A percentile compares a stretch with the other conserved stretches of the same genome.
These are phyloP conservation scores for Alternaria arbusti DNA, from an alignment of 2,329 filamentous ascomycete species.

Conservation along the genomic window DNA sequence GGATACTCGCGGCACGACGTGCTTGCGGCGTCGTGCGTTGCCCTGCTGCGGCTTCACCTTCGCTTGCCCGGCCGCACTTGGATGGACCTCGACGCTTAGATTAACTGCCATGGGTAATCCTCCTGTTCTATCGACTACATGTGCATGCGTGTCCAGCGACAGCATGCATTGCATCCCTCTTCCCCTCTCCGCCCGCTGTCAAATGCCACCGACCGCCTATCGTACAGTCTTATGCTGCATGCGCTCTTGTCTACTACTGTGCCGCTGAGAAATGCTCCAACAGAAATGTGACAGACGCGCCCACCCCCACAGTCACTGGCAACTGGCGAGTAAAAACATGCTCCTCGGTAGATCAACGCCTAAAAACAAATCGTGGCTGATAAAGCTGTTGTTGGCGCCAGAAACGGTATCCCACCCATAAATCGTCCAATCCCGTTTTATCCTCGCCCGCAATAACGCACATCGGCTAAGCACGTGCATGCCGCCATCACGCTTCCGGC, in stretches of 20 bases:
- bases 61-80: neutral
- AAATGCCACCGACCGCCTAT: slow-evolving; percentile 18
- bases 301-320: slow-evolving; percentile 28
- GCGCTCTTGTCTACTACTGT: slow-evolving; percentile 22
- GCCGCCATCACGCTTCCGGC: slow-evolving; percentile 29
- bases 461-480: slow-evolving; percentile 14
- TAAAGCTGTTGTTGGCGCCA: slow-evolving; percentile 29
- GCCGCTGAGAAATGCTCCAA: slow-evolving; percentile 11
- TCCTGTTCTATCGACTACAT: slow-evolving; percentile 12
- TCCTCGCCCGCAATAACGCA: slow-evolving; percentile 24
- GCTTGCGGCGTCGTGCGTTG: neutral
- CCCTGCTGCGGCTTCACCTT: neutral
- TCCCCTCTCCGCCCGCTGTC: slow-evolving; percentile 5
- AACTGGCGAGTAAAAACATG: slow-evolving; percentile 18
- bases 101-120: slow-evolving; percentile 10
- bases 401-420: slow-evolving; percentile 27
- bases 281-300: slow-evolving; percentile 1
- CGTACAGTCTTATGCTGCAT: slow-evolving; percentile 28
- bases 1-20: neutral
- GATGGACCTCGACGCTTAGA: slow-evolving; percentile 12
- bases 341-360: slow-evolving; percentile 26
- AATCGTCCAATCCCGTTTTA: slow-evolving; percentile 42
- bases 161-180: slow-evolving; percentile 6
- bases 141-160: slow-evolving; percentile 2
- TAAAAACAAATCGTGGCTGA: slow-evolving; percentile 38